Conservation (phyloP, 2,329 filamentous ascomycete species). For the Phialophora macrospora region DNA sequence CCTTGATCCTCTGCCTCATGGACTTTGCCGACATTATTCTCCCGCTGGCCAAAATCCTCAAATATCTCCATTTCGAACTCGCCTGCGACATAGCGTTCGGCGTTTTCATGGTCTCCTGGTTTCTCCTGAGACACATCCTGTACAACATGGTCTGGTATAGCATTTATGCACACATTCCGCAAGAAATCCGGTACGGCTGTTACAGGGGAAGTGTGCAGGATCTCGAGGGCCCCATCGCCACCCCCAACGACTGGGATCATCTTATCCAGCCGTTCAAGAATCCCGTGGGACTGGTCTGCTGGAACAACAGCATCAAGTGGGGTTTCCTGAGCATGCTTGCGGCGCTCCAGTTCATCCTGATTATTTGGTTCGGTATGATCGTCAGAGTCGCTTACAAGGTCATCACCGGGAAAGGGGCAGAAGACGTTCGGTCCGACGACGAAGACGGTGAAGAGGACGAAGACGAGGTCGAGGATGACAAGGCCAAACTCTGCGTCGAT, state of each 20-base stretch:
- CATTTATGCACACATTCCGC: slow-evolving; percentile 69
- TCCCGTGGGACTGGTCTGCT: slow-evolving; percentile 76
- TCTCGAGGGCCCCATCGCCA: slow-evolving; percentile 59
- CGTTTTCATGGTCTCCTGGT: slow-evolving; percentile 84
- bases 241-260: slow-evolving; percentile 62
- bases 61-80: slow-evolving; percentile 78
- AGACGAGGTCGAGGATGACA: slow-evolving; percentile 7
- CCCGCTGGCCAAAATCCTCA: slow-evolving; percentile 91
- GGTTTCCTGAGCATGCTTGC: slow-evolving; percentile 78
- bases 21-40: slow-evolving; percentile 89
- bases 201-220: slow-evolving; percentile 65
- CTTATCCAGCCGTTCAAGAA: slow-evolving; percentile 75
- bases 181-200: slow-evolving; percentile 70
- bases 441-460: slow-evolving; percentile 70
- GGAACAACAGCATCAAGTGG: slow-evolving; percentile 73
- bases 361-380: slow-evolving; percentile 91
- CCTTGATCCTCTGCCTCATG: slow-evolving; percentile 88
- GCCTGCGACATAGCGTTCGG: slow-evolving; percentile 84
- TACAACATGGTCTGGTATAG: slow-evolving; percentile 84
- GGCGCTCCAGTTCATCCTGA: slow-evolving; percentile 76
- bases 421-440: slow-evolving; percentile 86
- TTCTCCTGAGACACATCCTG: slow-evolving; percentile 78
- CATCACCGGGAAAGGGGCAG: slow-evolving; percentile 73
- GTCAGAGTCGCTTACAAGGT: slow-evolving; percentile 80
- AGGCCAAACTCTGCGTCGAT: slow-evolving; percentile 29